Evolutionary conservation across 345 rosid species (phyloP), one percentile per base, ranked within the genome.

Genomic region (Cochlearia excelsa): DNA sequence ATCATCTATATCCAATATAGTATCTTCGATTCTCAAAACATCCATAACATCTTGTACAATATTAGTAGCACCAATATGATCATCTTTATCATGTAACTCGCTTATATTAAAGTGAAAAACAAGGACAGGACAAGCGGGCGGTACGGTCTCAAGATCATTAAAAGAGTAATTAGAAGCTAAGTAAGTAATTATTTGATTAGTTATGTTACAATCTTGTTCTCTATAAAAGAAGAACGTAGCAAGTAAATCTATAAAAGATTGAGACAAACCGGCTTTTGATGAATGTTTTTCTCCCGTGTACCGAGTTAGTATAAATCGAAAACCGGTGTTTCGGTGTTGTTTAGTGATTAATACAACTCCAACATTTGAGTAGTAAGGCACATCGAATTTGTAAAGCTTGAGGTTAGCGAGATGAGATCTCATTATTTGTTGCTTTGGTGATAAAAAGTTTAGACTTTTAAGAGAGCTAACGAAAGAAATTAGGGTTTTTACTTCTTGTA

Each of bases 121-220:
- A 2, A 58, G 63, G 33, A 58, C 43, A 1, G 52, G 63, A 33
- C 52, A 58, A 23, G 62, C 30, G 16, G 51, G 51, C 30, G 62
- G 62, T 8, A 57, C 62, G 1, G 9, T 3, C 6, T 33, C 53
- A 34, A 59, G 53, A 10, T 46, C 27, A 4, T 59, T 46, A n/a
- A 46, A 59, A 46, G 43, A 33, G 52, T 45, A 59, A 27, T 34
- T 26, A 2, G 45, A 35, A 44, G 3, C 43, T 26, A 59, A 26
- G 44, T 55, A 40, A 3, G 33, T 30, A 4, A 43, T n/a, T 29
- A 45, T 44, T 9, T 57, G 42, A 26, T 31, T 9, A 33, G 62
- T 44, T 31, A 44, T 30, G 11, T 4, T 57, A 30, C 6, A 9
- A 16, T 45, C 30, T 16, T 54, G 30, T 16, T 43, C 6, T n/a